phyloP scores from a whole-genome alignment of 1,139 yeast species.

The Candida neerlandica region DNA sequence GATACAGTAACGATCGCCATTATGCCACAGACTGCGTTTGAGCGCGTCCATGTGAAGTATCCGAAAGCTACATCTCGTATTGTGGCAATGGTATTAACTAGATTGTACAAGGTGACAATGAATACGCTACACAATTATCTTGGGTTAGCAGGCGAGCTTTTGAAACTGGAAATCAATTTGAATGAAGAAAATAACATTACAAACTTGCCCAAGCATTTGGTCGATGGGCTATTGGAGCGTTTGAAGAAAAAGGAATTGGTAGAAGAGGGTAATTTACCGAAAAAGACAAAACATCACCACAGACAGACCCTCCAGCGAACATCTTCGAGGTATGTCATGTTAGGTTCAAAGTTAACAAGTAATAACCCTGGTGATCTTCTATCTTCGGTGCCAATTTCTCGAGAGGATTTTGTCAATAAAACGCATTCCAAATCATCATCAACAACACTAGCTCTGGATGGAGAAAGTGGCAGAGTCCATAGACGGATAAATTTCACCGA shows the following conservation, averaged over 20 bases:
- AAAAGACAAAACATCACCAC: conserved; percentile 9
- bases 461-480: conserved; percentile 8
- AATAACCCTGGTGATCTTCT: conserved; percentile 83
- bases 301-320: conserved; percentile 15
- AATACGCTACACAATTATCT: conserved; percentile 86
- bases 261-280: conserved; percentile 4
- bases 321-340: conserved; percentile 63
- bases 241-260: conserved; percentile 19
- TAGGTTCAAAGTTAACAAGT: conserved; percentile 59
- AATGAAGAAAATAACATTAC: conserved; percentile 47
- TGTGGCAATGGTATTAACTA: conserved; percentile 86
- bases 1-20: conserved; percentile 69
- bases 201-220: conserved; percentile 60
- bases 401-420: conserved; percentile 31
- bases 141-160: conserved; percentile 80
- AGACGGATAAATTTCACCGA: conserved; percentile 43
- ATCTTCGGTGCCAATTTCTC: conserved; percentile 77
- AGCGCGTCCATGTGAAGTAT: conserved; percentile 68
- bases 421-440: conserved; percentile 8
- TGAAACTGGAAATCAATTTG: conserved; percentile 71
- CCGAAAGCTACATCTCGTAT: conserved; percentile 94
- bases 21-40: conserved; percentile 84
- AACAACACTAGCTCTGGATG: conserved; percentile 6
- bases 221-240: conserved; percentile 57
- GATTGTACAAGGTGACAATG: conserved; percentile 87